Evolutionary conservation across 495 filamentous ascomycete genomes (phyloP).

Genomic region (Halenospora varia): DNA sequence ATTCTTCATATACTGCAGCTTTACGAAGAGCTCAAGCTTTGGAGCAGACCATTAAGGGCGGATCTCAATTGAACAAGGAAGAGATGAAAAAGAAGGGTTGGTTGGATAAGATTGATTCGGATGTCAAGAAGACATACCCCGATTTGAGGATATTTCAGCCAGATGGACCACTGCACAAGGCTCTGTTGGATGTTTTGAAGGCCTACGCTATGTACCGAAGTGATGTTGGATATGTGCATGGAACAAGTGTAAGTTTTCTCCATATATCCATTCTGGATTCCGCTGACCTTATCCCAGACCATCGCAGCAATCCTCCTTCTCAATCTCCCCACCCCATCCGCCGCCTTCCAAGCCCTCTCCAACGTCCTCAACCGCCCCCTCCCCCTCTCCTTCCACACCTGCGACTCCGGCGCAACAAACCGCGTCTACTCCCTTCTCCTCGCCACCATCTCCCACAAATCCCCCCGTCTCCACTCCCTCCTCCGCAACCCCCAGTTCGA

Average conservation of each 20-base stretch:
- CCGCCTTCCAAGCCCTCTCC: slow-evolving; percentile 78
- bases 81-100: slow-evolving; percentile 44
- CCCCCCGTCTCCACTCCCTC: slow-evolving; percentile 64
- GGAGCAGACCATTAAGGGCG: slow-evolving; percentile 43
- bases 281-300: slow-evolving; percentile 41
- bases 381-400: slow-evolving; percentile 80
- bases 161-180: slow-evolving; percentile 65
- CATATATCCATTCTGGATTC: background rate
- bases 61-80: slow-evolving; percentile 33
- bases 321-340: slow-evolving; percentile 65
- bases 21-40: slow-evolving; percentile 68
- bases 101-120: slow-evolving; percentile 35
- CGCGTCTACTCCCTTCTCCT: slow-evolving; percentile 70
- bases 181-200: slow-evolving; percentile 73
- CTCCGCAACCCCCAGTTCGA: slow-evolving; percentile 41
- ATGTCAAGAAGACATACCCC: slow-evolving; percentile 68
- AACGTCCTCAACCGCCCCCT: slow-evolving; percentile 88
- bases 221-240: slow-evolving; percentile 87
- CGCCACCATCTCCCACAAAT: slow-evolving; percentile 67
- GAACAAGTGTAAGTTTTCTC: slow-evolving; percentile 65
- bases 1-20: slow-evolving; percentile 74
- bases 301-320: slow-evolving; percentile 85
- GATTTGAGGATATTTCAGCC: slow-evolving; percentile 83
- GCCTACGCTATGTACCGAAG: slow-evolving; percentile 93
- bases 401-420: slow-evolving; percentile 66